Conservation (phyloP, 2,329 filamentous ascomycete species). For the Diaporthe capsici region DNA sequence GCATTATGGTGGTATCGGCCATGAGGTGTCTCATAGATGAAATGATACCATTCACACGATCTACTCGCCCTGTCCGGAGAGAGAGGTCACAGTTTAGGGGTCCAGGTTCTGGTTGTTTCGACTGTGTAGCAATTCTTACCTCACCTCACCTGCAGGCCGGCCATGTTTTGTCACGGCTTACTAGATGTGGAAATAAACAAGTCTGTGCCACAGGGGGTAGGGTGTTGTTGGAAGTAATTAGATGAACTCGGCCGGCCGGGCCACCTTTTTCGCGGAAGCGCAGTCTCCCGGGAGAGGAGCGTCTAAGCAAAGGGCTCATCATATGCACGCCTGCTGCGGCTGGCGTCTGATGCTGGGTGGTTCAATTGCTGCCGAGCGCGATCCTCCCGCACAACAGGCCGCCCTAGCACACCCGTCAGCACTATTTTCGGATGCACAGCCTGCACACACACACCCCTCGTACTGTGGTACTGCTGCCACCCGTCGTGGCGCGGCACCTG, state of each 20-base stretch:
- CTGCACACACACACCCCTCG: not conserved
- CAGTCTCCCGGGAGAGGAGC: not conserved
- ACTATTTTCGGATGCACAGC: conserved; percentile 33
- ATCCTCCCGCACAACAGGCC: conserved; percentile 19
- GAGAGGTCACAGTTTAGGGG: no score
- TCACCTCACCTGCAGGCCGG: not conserved
- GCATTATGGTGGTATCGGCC: conserved; percentile 24
- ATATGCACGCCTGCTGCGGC: not conserved
- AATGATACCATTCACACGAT: conserved; percentile 30
- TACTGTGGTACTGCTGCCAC: not conserved
- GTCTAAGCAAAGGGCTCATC: not conserved
- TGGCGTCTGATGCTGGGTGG: not conserved
- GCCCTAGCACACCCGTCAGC: not conserved
- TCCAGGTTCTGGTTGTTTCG: not conserved
- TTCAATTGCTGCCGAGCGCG: conserved; percentile 5
- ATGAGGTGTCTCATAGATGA: conserved; percentile 22
- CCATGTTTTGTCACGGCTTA: not conserved
- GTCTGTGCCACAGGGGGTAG: not conserved
- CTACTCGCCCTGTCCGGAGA: not conserved
- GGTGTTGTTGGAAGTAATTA: not conserved
- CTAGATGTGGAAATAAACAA: not conserved
- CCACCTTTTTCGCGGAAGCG: conserved; percentile 9
- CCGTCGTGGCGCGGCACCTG: conserved; percentile 28
- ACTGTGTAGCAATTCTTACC: not conserved
- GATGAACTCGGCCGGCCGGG: not conserved